Base-by-base conservation (phyloP, 2,329 filamentous ascomycete species). In the Colletotrichum viniferum region DNA sequence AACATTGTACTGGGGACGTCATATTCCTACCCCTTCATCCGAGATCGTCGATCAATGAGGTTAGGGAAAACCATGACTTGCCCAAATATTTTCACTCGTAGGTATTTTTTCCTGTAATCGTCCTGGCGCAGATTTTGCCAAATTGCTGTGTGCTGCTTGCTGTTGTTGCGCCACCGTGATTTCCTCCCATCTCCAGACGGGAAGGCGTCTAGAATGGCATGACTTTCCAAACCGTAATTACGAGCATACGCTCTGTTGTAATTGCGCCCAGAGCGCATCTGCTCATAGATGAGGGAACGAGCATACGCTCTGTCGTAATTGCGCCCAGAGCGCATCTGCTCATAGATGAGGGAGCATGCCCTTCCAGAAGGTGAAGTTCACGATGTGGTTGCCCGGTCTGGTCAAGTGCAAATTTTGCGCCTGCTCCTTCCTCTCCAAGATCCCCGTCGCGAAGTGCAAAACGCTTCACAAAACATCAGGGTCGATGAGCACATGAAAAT, bases 21-120 rank as follows among this genome's bases (percentile, higher is more conserved):
- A 96, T 96, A 96, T 96, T 96, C 94, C 94, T 89, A 87, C 93
- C 95, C 92, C 61, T 90, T 95, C 95, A 92, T 91, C 94, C 92
- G 90, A 97, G 94, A 91, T 94, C 95, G 93, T 97, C 88, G 95
- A 94, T 92, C 91, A 80, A 87, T 98, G 94, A 96, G 91, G 95
- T 93, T 94, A 91, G 93, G 94, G 94, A 93, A 91, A 96, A 96
- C 94, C 95, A 96, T 96, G 91, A 90, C 88, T 78, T 86, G 88
- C 89, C 92, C 92, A 95, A 92, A 95, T 93, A 72, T 24, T 72
- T 63, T 64, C 30, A 38, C 32, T 8, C 28, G 52, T 26, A 60
- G 52, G 28, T 55, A 18, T 13, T 38, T 12, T 12, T 24, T 34
- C 1, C 18, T 67, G 13, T 48, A 14, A 24, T n/a, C 5, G 18